Percentiles rank a stretch among this genome's conserved stretches.
Conservation (phyloP, 805 yeast genomes). For the Kuraishia capsulata region DNA sequence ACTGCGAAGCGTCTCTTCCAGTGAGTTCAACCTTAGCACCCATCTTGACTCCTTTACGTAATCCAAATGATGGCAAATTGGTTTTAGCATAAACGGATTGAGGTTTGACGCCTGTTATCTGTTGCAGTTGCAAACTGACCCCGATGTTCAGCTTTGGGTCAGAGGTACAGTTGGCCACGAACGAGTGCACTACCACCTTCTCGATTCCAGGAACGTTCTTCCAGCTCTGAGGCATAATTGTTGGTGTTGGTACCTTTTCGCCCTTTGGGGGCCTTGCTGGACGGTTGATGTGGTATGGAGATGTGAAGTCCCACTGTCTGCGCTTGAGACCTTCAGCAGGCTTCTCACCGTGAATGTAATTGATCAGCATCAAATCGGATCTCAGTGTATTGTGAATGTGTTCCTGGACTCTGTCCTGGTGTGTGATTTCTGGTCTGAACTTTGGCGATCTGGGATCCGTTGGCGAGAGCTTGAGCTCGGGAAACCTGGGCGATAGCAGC, state of each 20-base stretch:
- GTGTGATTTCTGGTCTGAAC: constrained; percentile 65
- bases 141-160: constrained; percentile 67
- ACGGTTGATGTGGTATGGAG: constrained; percentile 87
- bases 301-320: constrained; percentile 78
- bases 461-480: constrained; percentile 55
- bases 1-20: constrained; percentile 82
- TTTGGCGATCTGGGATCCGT: constrained; percentile 75
- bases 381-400: constrained; percentile 68
- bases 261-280: constrained; percentile 71
- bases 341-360: constrained; percentile 58
- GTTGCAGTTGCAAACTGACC: constrained; percentile 76
- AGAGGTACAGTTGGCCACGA: constrained; percentile 61
- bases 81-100: constrained; percentile 61
- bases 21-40: constrained; percentile 77
- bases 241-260: constrained; percentile 62
- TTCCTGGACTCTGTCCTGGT: constrained; percentile 71
- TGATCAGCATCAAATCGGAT: constrained; percentile 70
- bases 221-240: constrained; percentile 58
- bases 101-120: constrained; percentile 89
- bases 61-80: constrained; percentile 78
- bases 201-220: constrained; percentile 64
- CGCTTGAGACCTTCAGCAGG: constrained; percentile 55
- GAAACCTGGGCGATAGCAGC: constrained; percentile 65
- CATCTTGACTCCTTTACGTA: constrained; percentile 81
- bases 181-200: constrained; percentile 67